Evolutionary conservation across 176 grass and related monocot genomes (phyloP), one percentile per base, ranked within the genome.

Genomic region (Olyra latifolia): DNA sequence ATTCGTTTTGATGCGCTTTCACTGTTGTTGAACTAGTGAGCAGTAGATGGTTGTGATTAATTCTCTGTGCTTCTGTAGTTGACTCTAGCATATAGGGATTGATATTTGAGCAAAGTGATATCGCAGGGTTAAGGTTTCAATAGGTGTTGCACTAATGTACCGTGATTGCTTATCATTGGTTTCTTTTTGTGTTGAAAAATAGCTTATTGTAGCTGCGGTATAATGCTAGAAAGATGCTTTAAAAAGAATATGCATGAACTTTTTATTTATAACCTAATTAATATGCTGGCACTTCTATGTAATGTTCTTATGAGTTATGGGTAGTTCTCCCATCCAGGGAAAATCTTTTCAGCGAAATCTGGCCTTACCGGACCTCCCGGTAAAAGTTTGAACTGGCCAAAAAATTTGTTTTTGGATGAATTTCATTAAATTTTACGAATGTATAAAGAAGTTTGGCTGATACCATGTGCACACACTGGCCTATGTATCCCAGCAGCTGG

Each of bases 181-280:
- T 35, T 19, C 61, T 12, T 65, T 65, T 64, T 79, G 13, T 79
- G 46, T 80, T 68, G 7, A 23, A 27, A 55, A 40, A 28, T 38
- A 55, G 1, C 62, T 68, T n/a, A 42, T 67, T 67, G 14, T 82
- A 44, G 23, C 24, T 30, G 24, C 54, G 35, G 10, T 45, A 28
- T 42, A 52, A 52, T 29, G 66, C 19, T 77, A 55, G 25, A 82
- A 76, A 38, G 13, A 40, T 24, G 38, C 9, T 71, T 69, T 39
- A 50, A 23, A 62, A 30, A 54, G 47, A 24, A 40, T 78, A 64
- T 72, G 44, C 28, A 42, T 52, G 23, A 22, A 43, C 13, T 62
- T 74, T 40, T 17, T 87, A 42, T 62, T 44, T 32, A 54, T 71
- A 45, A 43, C 44, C 7, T 61, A 46, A 57, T 77, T 71, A 55